Evolutionary conservation across 192 early-diverging fungal genomes (phyloP).

Genomic region (Coemansia sp.): DNA sequence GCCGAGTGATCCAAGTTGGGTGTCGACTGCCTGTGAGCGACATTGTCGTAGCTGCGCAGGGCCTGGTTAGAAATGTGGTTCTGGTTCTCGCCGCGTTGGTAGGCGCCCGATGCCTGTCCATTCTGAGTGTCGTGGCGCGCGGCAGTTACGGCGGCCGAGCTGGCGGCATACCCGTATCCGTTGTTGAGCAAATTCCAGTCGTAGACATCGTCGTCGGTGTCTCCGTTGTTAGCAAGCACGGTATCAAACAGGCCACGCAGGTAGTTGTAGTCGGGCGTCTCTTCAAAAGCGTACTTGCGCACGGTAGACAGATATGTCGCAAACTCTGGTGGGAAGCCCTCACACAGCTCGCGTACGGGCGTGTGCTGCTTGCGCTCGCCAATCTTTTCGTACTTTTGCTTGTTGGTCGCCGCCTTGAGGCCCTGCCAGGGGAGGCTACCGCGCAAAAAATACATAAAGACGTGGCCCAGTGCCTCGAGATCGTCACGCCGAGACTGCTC

Average conservation of each 20-base stretch:
- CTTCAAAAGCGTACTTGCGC: conserved; percentile 81
- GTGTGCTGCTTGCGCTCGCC: conserved; percentile 91
- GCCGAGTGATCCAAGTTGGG: conserved; percentile 35
- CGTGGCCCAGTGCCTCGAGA: conserved; percentile 84
- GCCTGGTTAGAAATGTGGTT: conserved; percentile 25
- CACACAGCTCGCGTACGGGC: conserved; percentile 75
- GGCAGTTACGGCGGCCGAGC: conserved; percentile 10
- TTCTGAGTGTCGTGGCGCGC: conserved; percentile 1
- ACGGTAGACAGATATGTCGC: conserved; percentile 83
- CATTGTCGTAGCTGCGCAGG: conserved; percentile 31
- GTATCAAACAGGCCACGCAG: conserved; percentile 83
- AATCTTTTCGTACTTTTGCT: conserved; percentile 93
- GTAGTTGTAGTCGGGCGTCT: conserved; percentile 88
- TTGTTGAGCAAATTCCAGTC: conserved; percentile 72
- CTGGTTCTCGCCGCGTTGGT: conserved; percentile 37
- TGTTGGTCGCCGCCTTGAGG: conserved; percentile 82
- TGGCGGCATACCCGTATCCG: background rate
- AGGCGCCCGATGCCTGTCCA: conserved; percentile 30
- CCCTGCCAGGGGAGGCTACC: conserved; percentile 93
- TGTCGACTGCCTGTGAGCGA: conserved; percentile 27
- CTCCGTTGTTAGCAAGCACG: conserved; percentile 76
- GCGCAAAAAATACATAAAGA: conserved; percentile 88
- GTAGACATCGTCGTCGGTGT: conserved; percentile 84
- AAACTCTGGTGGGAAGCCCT: conserved; percentile 82
- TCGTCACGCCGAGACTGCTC: conserved; percentile 91